Conservation (phyloP, 345 rosid species). For the Laguncularia racemosa region DNA sequence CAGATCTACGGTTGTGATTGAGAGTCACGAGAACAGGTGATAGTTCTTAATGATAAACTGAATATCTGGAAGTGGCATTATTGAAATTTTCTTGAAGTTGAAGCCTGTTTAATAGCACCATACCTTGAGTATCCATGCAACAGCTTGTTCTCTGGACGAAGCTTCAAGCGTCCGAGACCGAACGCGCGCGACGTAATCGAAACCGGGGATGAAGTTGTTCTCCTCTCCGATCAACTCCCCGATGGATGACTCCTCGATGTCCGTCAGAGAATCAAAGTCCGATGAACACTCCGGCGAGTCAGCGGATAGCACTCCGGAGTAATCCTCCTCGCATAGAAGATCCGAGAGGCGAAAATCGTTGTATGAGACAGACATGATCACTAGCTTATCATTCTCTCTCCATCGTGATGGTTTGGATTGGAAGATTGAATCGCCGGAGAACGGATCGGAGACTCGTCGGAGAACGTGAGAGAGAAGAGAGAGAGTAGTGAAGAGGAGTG, state of each 20-base stretch:
- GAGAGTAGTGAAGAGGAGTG: conserved; percentile 3
- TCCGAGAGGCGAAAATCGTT: conserved; percentile 47
- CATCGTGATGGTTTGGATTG: conserved; percentile 16
- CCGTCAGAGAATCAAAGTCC: conserved; percentile 44
- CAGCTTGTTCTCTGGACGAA: conserved; percentile 75
- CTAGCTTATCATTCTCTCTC: conserved; percentile 28
- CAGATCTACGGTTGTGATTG: conserved; percentile 1
- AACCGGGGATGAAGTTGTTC: conserved; percentile 77
- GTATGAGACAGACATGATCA: conserved; percentile 45
- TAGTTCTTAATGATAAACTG: no score
- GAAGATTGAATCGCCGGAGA: background rate
- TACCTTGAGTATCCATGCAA: conserved; percentile 98
- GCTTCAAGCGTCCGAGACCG: conserved; percentile 71
- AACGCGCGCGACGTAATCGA: conserved; percentile 68
- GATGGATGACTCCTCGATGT: conserved; percentile 44
- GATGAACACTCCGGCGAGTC: conserved; percentile 61
- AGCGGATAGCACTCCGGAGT: conserved; percentile 53
- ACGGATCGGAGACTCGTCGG: conserved; percentile 2
- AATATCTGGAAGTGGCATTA: conserved; percentile 16
- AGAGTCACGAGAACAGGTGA: no score
- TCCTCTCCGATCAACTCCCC: conserved; percentile 66
- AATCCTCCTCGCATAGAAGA: conserved; percentile 77
- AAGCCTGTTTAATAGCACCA: background rate
- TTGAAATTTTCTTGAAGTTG: conserved; percentile 9
- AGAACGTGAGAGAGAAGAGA: conserved; percentile 5